Evolutionary conservation across 2,329 filamentous ascomycete species (phyloP), one percentile per base, ranked within the genome.

Genomic region (Aspergillus latus): DNA sequence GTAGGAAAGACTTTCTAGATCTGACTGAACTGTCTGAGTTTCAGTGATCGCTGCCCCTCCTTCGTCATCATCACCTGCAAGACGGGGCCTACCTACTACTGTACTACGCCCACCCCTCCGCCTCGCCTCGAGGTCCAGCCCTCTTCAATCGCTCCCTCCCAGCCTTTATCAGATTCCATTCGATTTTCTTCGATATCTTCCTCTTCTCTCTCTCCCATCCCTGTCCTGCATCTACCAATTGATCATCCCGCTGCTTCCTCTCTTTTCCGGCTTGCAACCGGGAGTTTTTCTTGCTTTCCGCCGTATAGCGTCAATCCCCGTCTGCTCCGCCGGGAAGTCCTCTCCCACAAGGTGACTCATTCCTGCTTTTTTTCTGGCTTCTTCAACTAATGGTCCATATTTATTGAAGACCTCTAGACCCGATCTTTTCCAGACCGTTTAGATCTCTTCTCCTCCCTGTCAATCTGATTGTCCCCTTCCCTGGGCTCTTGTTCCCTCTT

Each of bases 241-340:
- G 53, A 54, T 58, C 49, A 39, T 37, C 59, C 47, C 52, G 40
- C 45, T 47, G 47, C 39, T 54, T 40, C 49, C 56, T 47, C 26
- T 44, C 54, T 52, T 54, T 55, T 50, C 63, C 60, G 60, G 61
- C 62, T 62, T 60, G 63, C 62, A 59, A 64, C 62, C 60, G 62
- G 63, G 62, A 57, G 49, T 58, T 64, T 64, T 64, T 62, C 61
- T 64, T 62, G 43, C 52, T 47, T 58, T 56, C 58, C 51, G 29
- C 29, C 28, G 34, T 47, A 34, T 45, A 45, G 43, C 43, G 10
- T 44, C 26, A 16, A 45, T n/a, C 32, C 16, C 45, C 49, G 29
- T 36, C 51, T 42, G 26, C 49, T 57, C 61, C 60, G 54, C 52
- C 60, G 58, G 60, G 57, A 61, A 59, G 57, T 57, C 56, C 58